Evolutionary conservation across 108 stramenopile species (phyloP).

Genomic region (Cylindrotheca fusiformis): DNA sequence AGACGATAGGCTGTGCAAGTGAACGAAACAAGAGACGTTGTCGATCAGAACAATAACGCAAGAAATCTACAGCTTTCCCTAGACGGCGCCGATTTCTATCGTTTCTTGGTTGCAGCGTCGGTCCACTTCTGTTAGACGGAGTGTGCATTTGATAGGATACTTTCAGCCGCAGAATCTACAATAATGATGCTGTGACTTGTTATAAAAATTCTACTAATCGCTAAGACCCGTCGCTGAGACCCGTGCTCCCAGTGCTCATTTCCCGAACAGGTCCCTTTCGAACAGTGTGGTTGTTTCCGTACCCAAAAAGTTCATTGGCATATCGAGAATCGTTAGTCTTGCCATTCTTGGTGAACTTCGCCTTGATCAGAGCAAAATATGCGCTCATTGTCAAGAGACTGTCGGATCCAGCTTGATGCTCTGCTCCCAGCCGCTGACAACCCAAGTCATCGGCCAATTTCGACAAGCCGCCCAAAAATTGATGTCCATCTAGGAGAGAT

Average conservation of each 20-base stretch:
- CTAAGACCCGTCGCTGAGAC: too few relatives aligned
- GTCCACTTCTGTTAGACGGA: too few relatives aligned
- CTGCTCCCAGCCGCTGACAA: constrained; percentile 94
- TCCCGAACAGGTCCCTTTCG: constrained; percentile 43
- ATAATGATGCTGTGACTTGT: too few relatives aligned
- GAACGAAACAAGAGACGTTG: too few relatives aligned
- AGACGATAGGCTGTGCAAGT: too few relatives aligned
- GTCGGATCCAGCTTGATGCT: constrained; percentile 99
- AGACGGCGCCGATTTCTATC: too few relatives aligned
- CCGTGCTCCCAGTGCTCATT: background rate
- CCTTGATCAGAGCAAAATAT: constrained; percentile 90
- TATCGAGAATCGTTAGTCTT: constrained; percentile 75
- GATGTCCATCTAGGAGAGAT: constrained; percentile 83
- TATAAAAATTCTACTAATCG: too few relatives aligned
- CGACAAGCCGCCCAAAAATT: constrained; percentile 90
- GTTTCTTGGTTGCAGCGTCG: too few relatives aligned
- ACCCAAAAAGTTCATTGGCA: constrained; percentile 88
- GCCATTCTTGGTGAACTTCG: constrained; percentile 63
- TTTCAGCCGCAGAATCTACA: too few relatives aligned
- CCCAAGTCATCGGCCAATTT: constrained; percentile 88
- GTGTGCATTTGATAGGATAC: too few relatives aligned
- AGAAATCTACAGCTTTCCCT: too few relatives aligned
- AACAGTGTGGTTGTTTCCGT: constrained; percentile 86
- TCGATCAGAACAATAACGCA: too few relatives aligned
- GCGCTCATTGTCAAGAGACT: constrained; percentile 92